Evolutionary conservation across 169 alveolate genomes (phyloP).

Genomic region (Babesia gibsoni): DNA sequence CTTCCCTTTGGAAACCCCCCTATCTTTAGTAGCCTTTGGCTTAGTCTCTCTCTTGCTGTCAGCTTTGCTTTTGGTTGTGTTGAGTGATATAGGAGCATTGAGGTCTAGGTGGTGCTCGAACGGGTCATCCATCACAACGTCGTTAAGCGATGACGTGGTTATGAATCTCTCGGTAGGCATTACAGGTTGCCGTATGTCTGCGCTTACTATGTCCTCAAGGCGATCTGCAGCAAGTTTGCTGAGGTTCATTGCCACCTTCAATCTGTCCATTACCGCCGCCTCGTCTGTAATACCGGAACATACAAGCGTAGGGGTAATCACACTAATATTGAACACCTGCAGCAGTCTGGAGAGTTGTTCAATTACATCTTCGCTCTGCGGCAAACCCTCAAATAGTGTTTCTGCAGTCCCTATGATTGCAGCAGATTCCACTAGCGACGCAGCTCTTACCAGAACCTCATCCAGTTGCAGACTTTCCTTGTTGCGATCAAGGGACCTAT

Average conservation of each 20-base stretch:
- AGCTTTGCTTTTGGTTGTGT: no score
- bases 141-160: no score
- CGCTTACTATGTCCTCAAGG: background rate
- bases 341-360: background rate
- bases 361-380: constrained; percentile 5
- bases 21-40: background rate
- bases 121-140: background rate
- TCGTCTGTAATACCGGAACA: background rate
- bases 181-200: background rate
- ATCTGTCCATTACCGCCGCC: constrained; percentile 8
- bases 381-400: background rate
- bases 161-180: background rate
- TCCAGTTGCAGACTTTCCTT: background rate
- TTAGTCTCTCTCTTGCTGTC: background rate
- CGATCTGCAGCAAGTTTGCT: constrained; percentile 12
- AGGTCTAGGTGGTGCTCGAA: background rate
- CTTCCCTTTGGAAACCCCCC: background rate
- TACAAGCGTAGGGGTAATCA: constrained; percentile 26
- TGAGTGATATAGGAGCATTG: background rate
- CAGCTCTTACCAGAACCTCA: background rate
- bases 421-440: constrained; percentile 23
- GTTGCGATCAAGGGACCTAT: background rate
- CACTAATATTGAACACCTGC: background rate
- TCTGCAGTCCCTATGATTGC: constrained; percentile 17
- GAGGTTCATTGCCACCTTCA: constrained; percentile 28